These are phyloP conservation scores for Diaporthe citriasiana DNA, from an alignment of 2,329 filamentous ascomycete species.

Conservation along the genomic window DNA sequence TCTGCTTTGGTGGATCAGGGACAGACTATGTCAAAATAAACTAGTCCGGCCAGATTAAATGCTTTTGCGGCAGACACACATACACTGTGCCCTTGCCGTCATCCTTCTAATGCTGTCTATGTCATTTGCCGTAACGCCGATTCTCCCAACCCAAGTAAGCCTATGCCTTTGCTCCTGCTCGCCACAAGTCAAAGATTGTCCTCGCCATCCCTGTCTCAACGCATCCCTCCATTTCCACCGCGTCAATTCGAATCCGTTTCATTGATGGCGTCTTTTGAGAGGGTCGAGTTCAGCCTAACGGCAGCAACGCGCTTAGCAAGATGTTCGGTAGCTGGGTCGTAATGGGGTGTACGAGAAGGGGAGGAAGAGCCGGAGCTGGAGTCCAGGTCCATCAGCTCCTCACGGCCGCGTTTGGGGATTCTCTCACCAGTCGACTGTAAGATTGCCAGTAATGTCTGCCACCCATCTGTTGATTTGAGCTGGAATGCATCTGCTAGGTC, in stretches of 20 bases:
- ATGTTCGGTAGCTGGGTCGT: conserved; percentile 59
- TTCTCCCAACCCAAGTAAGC: conserved; percentile 5
- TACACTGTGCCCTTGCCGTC: neutral
- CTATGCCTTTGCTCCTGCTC: conserved; percentile 17
- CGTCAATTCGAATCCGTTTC: conserved; percentile 16
- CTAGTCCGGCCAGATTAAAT: neutral
- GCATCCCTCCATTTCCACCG: neutral
- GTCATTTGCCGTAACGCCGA: conserved; percentile 3
- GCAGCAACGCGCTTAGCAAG: conserved; percentile 77
- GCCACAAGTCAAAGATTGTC: neutral
- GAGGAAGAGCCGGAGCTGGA: conserved; percentile 41
- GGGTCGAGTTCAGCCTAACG: conserved; percentile 70
- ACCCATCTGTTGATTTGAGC: conserved; percentile 88
- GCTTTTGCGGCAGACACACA: conserved; percentile 7
- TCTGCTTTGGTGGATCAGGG: neutral
- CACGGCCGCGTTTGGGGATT: conserved; percentile 80
- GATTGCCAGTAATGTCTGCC: conserved; percentile 94
- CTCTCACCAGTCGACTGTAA: conserved; percentile 98
- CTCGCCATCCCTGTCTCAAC: neutral
- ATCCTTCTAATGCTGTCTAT: conserved; percentile 31
- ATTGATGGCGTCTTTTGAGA: conserved; percentile 29
- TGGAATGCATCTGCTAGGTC: conserved; percentile 86
- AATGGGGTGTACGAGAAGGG: conserved; percentile 47
- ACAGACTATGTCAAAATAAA: neutral
- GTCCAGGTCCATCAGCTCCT: conserved; percentile 47